Base-by-base conservation (phyloP, 306 rosid species). In the Fagus sylvatica region DNA sequence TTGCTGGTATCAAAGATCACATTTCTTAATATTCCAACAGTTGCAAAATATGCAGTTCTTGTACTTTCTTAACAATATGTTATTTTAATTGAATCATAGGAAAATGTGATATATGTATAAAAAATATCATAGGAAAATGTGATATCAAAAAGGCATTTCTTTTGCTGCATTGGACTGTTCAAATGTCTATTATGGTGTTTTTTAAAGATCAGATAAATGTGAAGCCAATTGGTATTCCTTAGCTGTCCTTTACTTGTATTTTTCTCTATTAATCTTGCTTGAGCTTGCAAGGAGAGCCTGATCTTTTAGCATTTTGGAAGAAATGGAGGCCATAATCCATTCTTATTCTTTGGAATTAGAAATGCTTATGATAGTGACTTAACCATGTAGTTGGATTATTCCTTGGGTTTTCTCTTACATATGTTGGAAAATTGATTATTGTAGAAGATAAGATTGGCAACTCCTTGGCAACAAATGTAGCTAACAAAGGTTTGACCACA, bases 401-500 rank as follows among this genome's bases (percentile, higher is more conserved):
- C 11, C n/a, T 62, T 39, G 36, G 5, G 17, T 77, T 51, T 69
- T 19, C 19, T 70, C 69, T 61, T 48, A 12, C 70, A 19, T 74
- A 56, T 17, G 49, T 64, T 68, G 73, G 36, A 6, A 4, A 73
- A 59, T 59, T 57, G 7, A 36, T 49, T 74, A 64, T 61, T 81
- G 53, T 77, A 80, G 80, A 84, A 69, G 80, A 60, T 61, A 30
- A 54, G 46, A n/a, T 51, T 60, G 56, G 60, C 61, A 69, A 74
- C 73, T 40, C 85, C 69, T 62, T 57, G 85, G 48, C 76, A 69
- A 56, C 76, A 55, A 65, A 32, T 71, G 90, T 85, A 81, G 86
- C 74, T 69, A 75, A 64, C 78, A 84, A 87, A 85, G 73, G 81
- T 59, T 83, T 82, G 65, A 67, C 53, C 56, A 80, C 87, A 55